These are phyloP conservation scores for Cucumis cinereus DNA, from an alignment of 306 rosid species.

Conservation along the genomic window DNA sequence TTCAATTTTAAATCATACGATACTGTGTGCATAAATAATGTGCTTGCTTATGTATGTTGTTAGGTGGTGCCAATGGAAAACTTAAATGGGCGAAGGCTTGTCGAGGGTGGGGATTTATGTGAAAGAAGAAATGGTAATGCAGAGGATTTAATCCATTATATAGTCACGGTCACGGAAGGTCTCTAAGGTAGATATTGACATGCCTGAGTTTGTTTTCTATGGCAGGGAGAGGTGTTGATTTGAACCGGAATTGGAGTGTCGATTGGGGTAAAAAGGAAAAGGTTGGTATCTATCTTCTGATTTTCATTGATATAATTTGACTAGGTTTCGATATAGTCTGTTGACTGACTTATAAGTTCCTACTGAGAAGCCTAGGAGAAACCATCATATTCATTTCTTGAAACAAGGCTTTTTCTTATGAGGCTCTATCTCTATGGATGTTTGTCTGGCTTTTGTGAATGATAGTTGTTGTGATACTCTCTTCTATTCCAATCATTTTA, in stretches of 20 bases:
- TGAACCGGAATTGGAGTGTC: slow-evolving; percentile 95
- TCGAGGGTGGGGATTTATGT: slow-evolving; percentile 83
- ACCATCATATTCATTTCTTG: not conserved
- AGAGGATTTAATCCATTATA: slow-evolving; percentile 6
- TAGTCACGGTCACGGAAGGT: slow-evolving; percentile 5
- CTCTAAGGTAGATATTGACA: slow-evolving; percentile 13
- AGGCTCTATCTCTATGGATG: not conserved
- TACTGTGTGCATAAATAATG: not conserved
- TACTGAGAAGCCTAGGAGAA: not conserved
- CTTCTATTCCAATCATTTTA: slow-evolving; percentile 1
- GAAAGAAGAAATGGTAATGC: slow-evolving; percentile 90
- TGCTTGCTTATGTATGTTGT: slow-evolving; percentile 1
- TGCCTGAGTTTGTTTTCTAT: slow-evolving; percentile 20
- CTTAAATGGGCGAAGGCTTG: slow-evolving; percentile 73
- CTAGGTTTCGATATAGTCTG: not conserved
- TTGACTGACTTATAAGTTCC: not conserved
- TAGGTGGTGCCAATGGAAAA: slow-evolving; percentile 98
- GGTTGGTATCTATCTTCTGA: slow-evolving; percentile 30
- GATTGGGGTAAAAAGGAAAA: slow-evolving; percentile 99
- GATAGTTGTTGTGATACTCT: not conserved
- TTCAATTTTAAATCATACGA: not conserved
- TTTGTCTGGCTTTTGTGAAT: not conserved
- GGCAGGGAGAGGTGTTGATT: slow-evolving; percentile 98
- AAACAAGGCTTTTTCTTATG: not conserved
- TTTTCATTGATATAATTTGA: not conserved